Conservation (phyloP, 164 flowering plant genomes). For the Taxillus chinensis region DNA sequence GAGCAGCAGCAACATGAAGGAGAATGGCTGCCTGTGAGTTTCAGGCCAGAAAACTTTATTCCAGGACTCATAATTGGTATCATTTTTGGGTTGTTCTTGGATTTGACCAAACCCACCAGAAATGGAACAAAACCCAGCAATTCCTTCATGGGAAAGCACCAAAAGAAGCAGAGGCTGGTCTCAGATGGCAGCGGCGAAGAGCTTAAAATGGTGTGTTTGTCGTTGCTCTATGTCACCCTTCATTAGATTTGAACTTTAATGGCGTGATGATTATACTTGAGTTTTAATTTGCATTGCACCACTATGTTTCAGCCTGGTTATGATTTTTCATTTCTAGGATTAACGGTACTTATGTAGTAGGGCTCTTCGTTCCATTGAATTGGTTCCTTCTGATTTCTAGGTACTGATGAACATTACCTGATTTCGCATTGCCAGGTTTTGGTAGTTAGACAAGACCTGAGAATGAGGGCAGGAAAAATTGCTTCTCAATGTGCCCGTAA, state of each 20-base stretch:
- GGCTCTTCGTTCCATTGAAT: neutral
- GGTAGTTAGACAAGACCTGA: conserved; percentile 89
- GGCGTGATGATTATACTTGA: no score
- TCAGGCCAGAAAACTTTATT: conserved; percentile 64
- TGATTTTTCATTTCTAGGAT: no score
- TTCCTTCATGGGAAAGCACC: conserved; percentile 12
- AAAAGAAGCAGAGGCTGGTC: conserved; percentile 14
- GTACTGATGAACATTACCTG: neutral
- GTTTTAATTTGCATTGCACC: no score
- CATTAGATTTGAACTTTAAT: no score
- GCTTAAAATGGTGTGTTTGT: conserved; percentile 59
- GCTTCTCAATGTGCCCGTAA: conserved; percentile 99
- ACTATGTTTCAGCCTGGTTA: no score
- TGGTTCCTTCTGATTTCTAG: neutral
- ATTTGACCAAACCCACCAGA: conserved; percentile 36
- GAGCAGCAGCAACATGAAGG: conserved; percentile 26
- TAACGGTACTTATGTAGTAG: no score
- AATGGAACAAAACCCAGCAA: conserved; percentile 11
- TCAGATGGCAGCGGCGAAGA: conserved; percentile 36
- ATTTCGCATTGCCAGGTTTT: conserved; percentile 51
- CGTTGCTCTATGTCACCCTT: no score
- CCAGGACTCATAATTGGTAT: conserved; percentile 86
- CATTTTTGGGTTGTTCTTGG: conserved; percentile 58
- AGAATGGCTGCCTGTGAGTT: conserved; percentile 39
- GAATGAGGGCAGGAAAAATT: conserved; percentile 85